phyloP scores from a whole-genome alignment of 768 basidiomycete genomes.

The Myochromella boudieri region DNA sequence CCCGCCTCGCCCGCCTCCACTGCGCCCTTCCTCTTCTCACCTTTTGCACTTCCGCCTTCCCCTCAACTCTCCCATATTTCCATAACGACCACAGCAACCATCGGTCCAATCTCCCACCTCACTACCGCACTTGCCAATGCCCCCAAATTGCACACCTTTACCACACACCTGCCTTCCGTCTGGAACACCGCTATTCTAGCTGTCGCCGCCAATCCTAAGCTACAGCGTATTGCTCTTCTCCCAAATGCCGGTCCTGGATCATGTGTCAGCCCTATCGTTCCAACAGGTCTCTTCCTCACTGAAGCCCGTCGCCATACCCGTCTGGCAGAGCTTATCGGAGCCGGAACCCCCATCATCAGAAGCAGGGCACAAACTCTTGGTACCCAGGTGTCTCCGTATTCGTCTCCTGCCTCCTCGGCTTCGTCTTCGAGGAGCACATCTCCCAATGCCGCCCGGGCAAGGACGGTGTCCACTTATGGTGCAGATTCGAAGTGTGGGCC shows the following conservation, averaged over 20 bases:
- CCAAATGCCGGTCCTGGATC: conserved; percentile 4
- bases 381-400: not conserved
- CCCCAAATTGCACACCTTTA: conserved; percentile 44
- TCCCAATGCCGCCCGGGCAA: not conserved
- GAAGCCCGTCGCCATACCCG: conserved; percentile 53
- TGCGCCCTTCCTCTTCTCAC: conserved; percentile 11
- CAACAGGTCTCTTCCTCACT: conserved; percentile 56
- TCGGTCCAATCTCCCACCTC: conserved; percentile 32
- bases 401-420: not conserved
- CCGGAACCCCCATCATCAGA: conserved; percentile 40
- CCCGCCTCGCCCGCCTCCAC: conserved; percentile 19
- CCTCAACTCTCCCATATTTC: conserved; percentile 5
- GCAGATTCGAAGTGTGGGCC: too few species aligned
- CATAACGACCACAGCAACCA: conserved; percentile 14
- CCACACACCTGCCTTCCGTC: conserved; percentile 53
- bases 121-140: conserved; percentile 38
- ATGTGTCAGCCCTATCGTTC: conserved; percentile 11
- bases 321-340: conserved; percentile 51
- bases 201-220: conserved; percentile 45
- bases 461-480: too few species aligned
- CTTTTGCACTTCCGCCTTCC: conserved; percentile 4
- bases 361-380: conserved; percentile 24
- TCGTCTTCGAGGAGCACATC: not conserved
- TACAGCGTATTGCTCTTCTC: conserved; percentile 44
- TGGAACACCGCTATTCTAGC: conserved; percentile 58